phyloP scores from a whole-genome alignment of 495 filamentous ascomycete genomes.

The Mytilinidion resinicola region DNA sequence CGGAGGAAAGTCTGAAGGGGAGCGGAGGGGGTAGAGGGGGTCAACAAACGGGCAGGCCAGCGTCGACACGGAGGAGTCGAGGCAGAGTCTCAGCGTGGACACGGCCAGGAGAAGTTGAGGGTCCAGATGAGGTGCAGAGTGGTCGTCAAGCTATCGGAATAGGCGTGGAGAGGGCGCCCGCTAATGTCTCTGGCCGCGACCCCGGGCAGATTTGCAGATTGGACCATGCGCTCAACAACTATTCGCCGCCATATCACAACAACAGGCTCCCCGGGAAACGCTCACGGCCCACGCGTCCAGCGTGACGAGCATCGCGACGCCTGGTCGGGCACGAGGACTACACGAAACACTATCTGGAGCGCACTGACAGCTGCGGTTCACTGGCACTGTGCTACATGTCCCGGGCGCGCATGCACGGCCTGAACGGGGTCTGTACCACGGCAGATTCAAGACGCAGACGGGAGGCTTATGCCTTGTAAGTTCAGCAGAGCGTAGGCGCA shows the following conservation, averaged over 20 bases:
- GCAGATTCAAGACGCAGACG: too few relatives aligned
- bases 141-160: conserved; percentile 10
- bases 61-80: neutral
- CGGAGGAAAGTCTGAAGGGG: conserved; percentile 2
- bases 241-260: conserved; percentile 16
- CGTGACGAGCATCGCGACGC: too few relatives aligned
- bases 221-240: conserved; percentile 16
- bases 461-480: too few relatives aligned
- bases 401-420: too few relatives aligned
- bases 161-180: conserved; percentile 7
- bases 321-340: too few relatives aligned
- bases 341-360: too few relatives aligned
- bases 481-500: too few relatives aligned
- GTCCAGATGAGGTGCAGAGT: conserved; percentile 7
- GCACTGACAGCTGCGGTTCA: too few relatives aligned
- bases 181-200: conserved; percentile 23
- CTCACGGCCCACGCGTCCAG: neutral
- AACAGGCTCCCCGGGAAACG: conserved; percentile 24
- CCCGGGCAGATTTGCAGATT: neutral
- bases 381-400: too few relatives aligned
- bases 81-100: neutral
- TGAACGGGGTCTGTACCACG: too few relatives aligned
- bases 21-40: neutral
- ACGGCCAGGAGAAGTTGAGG: neutral
- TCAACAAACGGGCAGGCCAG: neutral